Evolutionary conservation across 1,284 basidiomycete genomes (phyloP).

Genomic region (Puccinia triticina): DNA sequence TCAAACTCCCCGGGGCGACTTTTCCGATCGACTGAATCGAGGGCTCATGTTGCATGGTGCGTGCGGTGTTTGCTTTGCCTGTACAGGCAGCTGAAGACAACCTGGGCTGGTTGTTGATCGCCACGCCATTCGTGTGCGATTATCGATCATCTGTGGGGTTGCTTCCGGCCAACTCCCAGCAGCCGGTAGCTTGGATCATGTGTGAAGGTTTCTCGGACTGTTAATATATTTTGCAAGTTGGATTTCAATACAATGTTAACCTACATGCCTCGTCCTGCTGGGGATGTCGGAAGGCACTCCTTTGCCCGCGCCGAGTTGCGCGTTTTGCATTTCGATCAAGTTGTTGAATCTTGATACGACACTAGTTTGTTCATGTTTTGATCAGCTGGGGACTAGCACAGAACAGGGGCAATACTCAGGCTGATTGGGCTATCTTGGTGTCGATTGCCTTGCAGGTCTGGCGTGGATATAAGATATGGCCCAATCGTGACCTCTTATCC

Average conservation of each 20-base stretch:
- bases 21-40: not conserved
- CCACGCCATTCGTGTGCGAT: too few species aligned
- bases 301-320: slow-evolving; percentile 18
- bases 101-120: not conserved
- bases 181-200: not conserved
- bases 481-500: not conserved
- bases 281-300: slow-evolving; percentile 8
- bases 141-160: too few species aligned
- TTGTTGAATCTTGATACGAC: not conserved
- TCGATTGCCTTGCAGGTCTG: too few species aligned
- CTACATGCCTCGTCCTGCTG: slow-evolving; percentile 7
- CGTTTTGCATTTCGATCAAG: slow-evolving; percentile 15
- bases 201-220: not conserved
- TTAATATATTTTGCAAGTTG: not conserved
- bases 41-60: not conserved
- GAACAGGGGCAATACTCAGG: slow-evolving; percentile 14
- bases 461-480: not conserved
- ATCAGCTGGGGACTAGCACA: not conserved
- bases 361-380: slow-evolving; percentile 15
- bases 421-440: not conserved
- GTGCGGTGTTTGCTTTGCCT: not conserved
- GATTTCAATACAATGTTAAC: not conserved
- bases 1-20: slow-evolving; percentile 12
- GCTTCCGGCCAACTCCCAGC: too few species aligned
- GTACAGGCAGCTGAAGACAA: not conserved